Evolutionary conservation across 2,329 filamentous ascomycete species (phyloP), one percentile per base, ranked within the genome.

Genomic region (Botryosphaeria dothidea): DNA sequence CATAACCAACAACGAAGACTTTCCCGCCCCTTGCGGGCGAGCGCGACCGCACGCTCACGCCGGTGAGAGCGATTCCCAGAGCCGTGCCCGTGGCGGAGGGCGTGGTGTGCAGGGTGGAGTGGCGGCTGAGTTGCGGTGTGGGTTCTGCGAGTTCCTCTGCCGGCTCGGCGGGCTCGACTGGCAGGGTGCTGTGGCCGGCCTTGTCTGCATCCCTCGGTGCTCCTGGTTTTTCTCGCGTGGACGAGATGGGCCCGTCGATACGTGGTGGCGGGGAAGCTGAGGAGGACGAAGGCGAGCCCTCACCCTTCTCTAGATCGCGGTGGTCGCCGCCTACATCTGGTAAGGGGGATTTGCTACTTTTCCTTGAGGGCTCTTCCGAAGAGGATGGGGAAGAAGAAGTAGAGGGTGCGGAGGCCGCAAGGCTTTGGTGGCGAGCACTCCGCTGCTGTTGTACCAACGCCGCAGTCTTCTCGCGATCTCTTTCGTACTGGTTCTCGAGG

Each of bases 1-100:
- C 72, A 51, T 75, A 79, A 15, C 72, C 72, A 0, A 79, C 76
- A 3, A 78, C 72, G 60, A 79, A 79, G 4, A 79, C 75, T 54
- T 75, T 38, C 9, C 23, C 48, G 17, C 25, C n/a, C 2, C 19
- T 15, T 9, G 9, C 31, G 5, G 29, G n/a, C 69, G 72, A 11
- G 70, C 75, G 70, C 38, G 71, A 70, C 29, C 76, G 73, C 5
- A 78, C 72, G 29, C 75, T 67, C 54, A 79, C 72, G 31, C 78
- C 77, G 2, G 76, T 77, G 23, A 79, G 62, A 2, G 72, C 68
- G 7, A 65, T 62, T 0, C 77, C 76, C 0, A 79, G 69, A 13
- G 72, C 71, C 1, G 72, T 73, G 8, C 74, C 73, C 7, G 8
- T 74, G 62, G 63, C 45, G 13, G 68, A 68, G 4, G 49, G 68